Conservation (phyloP, 2,329 filamentous ascomycete genomes). For the Hymenotorrendiella dingleyae region DNA sequence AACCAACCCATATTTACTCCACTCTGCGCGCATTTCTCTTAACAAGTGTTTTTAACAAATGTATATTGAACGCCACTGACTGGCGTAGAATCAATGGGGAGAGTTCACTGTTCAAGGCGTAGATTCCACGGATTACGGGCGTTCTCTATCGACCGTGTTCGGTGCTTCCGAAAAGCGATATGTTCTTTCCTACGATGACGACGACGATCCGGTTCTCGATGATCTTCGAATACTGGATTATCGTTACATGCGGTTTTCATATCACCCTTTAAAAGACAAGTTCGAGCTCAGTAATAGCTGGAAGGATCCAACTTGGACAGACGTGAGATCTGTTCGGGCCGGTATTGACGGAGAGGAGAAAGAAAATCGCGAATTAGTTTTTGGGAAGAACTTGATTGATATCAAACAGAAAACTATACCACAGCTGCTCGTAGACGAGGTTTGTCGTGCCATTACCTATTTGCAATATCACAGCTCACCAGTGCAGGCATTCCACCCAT, state of each 20-base stretch:
- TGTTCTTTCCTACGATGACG: slow-evolving; percentile 56
- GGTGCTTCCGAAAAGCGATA: slow-evolving; percentile 57
- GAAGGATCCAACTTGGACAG: slow-evolving; percentile 89
- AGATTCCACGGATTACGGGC: slow-evolving; percentile 46
- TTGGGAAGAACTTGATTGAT: slow-evolving; percentile 85
- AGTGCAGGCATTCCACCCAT: slow-evolving; percentile 80
- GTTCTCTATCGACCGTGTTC: slow-evolving; percentile 57
- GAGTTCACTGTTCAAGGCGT: slow-evolving; percentile 78
- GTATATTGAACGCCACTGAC: slow-evolving; percentile 20
- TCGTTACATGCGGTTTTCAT: slow-evolving; percentile 89
- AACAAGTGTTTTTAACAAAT: neutral
- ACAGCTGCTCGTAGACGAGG: slow-evolving; percentile 84
- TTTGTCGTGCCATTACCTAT: slow-evolving; percentile 31
- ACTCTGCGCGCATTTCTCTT: neutral
- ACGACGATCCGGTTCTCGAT: slow-evolving; percentile 72
- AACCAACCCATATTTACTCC: too few species aligned
- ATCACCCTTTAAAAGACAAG: slow-evolving; percentile 81
- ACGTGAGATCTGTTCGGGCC: slow-evolving; percentile 65
- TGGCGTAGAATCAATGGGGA: slow-evolving; percentile 79
- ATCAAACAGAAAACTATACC: slow-evolving; percentile 83
- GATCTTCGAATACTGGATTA: slow-evolving; percentile 79
- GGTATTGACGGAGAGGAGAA: slow-evolving; percentile 89
- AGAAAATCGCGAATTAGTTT: slow-evolving; percentile 74
- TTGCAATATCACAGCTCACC: slow-evolving; percentile 12
- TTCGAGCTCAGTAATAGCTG: slow-evolving; percentile 83